Evolutionary conservation across 2,329 filamentous ascomycete genomes (phyloP), one percentile per base, ranked within the genome.

Genomic region (Colletotrichum agaves): DNA sequence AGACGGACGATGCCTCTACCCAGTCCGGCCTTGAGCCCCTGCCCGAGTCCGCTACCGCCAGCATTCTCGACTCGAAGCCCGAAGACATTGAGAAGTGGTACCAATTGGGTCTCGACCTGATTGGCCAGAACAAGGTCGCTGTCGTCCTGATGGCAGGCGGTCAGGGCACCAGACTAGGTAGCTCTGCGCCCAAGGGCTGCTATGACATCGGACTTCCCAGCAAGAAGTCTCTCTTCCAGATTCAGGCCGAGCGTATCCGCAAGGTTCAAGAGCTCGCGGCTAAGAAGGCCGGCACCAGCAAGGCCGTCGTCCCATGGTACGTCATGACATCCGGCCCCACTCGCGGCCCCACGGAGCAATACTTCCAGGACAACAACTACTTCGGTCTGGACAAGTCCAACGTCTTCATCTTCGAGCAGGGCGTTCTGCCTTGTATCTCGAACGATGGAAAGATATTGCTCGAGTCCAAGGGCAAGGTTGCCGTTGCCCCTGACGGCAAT

Each of bases 311-410:
- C 46, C 96, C 96, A 12, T 99, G 96, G 96, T 99, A 99, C 82
- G 93, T 99, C 80, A 99, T 99, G 96, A 99, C 96, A 75, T 97
- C 93, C 75, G 96, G 96, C 4, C 96, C 96, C 50, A 99, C 96
- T 7, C 89, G 94, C 72, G 89, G 89, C 69, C 93, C 94, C 44
- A 99, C 96, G n/a, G 92, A 97, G 84, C 85, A 91, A 70, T 99
- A 96, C 84, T 98, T 99, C 80, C 83, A 92, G 78, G 86, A 97
- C 80, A 87, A 98, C 84, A 88, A 88, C 65, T 98, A 94, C 85
- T 99, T 99, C 79, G 96, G 96, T 5, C 83, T 99, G 68, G 86
- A 91, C 72, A 88, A 92, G 81, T 89, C 91, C 78, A 96, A 99
- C 76, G 91, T 99, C 69, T 81, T 91, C 72, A 92, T 98, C 79